Base-by-base conservation (phyloP, 148 eudicot species). In the Silene latifolia region DNA sequence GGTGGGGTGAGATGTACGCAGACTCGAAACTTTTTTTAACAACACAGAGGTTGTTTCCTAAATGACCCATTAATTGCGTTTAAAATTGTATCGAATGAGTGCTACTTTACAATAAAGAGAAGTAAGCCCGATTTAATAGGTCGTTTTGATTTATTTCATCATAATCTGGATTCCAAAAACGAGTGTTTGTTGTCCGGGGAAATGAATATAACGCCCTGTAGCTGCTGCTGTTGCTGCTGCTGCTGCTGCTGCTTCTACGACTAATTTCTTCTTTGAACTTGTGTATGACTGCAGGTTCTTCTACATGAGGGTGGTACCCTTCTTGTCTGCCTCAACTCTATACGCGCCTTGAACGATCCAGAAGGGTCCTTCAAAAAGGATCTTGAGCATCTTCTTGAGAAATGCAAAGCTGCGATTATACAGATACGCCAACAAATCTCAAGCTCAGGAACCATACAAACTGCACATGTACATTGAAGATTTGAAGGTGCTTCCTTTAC, bases 221-320 rank as follows among this genome's bases (percentile, higher is more conserved):
- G 20, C 24, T 66, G 51, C 69, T n/a, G 23, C 21, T 66, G 56
- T 18, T 51, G 56, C 24, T 6, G 7, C 51, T 39, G n/a, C n/a
- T n/a, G 23, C 21, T 66, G 56, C 56, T 51, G 56, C 24, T 6
- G 7, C 51, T 39, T 4, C 69, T 17, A 8, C 23, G 6, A 7
- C 13, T 39, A 51, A n/a, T 20, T 1, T 69, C 17, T 20, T 13
- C 27, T 12, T 47, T 47, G 48, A 46, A 46, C 20, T 47, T 46
- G 9, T 46, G 27, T 47, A 47, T 70, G 60, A 14, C 54, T 84
- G 77, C 87, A 92, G 98, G 98, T 95, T 66, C 98, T 95, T 79
- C 79, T 95, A 48, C 98, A 92, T 27, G 98, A 95, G 79, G 98
- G 98, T 19, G 98, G 98, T 56, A 95, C 97, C 13, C 93, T 95